Percentiles rank a stretch among this genome's conserved stretches.
Conservation (phyloP, 2,329 filamentous ascomycete genomes). For the Talaromyces sp. region DNA sequence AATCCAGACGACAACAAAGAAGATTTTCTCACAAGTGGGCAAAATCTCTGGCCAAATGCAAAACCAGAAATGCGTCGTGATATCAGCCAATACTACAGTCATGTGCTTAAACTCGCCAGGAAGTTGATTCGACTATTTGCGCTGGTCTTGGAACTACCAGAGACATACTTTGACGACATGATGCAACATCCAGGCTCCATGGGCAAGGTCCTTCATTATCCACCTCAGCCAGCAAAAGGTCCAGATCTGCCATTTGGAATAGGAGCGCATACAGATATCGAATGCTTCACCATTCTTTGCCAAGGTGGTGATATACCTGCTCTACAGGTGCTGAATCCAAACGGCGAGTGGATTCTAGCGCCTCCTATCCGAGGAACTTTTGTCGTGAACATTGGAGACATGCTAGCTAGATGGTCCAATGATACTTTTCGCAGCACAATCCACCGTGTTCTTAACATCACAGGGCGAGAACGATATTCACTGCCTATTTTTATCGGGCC, state of each 20-base stretch:
- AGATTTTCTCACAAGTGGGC: slow-evolving; percentile 5
- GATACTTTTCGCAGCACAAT: slow-evolving; percentile 14
- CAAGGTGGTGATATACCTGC: slow-evolving; percentile 25
- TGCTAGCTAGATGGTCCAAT: slow-evolving; percentile 23
- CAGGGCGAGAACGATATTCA: slow-evolving; percentile 5
- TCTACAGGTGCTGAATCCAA: slow-evolving; percentile 18
- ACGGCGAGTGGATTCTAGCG: slow-evolving; percentile 16
- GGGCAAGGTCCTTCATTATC: slow-evolving; percentile 14
- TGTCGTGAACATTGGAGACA: slow-evolving; percentile 15
- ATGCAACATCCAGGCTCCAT: slow-evolving; percentile 19
- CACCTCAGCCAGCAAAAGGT: neutral
- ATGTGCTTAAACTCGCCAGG: slow-evolving; percentile 14
- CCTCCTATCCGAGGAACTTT: slow-evolving; percentile 11
- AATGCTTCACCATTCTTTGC: slow-evolving; percentile 16
- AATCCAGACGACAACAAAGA: neutral
- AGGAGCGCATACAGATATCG: slow-evolving; percentile 15
- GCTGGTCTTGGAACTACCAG: slow-evolving; percentile 10
- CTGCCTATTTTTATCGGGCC: slow-evolving; percentile 7
- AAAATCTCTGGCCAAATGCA: slow-evolving; percentile 4
- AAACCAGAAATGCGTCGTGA: slow-evolving; percentile 8
- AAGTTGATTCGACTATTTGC: slow-evolving; percentile 12
- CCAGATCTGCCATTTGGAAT: slow-evolving; percentile 6
- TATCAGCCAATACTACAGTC: slow-evolving; percentile 16
- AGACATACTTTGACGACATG: slow-evolving; percentile 21
- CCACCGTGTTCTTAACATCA: slow-evolving; percentile 9